Base-by-base conservation (phyloP, 2,329 filamentous ascomycete species). In the Calonectria multiphialidica region DNA sequence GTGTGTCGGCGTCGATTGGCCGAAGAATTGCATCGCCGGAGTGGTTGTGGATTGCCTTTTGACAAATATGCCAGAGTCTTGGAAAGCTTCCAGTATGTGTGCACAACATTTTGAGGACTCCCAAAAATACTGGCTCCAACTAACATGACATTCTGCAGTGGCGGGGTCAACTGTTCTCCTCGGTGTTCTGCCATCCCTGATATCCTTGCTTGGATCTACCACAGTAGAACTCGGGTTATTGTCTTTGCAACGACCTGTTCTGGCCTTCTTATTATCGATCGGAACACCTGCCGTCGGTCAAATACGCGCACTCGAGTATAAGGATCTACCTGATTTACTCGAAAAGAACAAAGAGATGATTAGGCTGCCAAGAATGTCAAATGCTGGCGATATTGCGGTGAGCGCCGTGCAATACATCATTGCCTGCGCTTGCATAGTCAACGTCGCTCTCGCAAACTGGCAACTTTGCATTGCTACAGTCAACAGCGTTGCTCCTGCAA, bases 381-480 rank as follows among this genome's bases (percentile, higher is more conserved):
- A 30, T 30, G 9, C 15, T 9, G 44, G 25, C 7, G 57, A 37
- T 16, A 62, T 62, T 28, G 23, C 40, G 13, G 18, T 18, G 3
- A 62, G 57, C 28, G 57, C 57, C 2, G 2, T 45, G 9, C 57
- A 62, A 37, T 62, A 62, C 13, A 62, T 45, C 13, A 33, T 62
- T 13, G 57, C 40, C 21, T 21, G 23, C n/a, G 57, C 37, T 12
- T 62, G 57, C 16, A 28, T 62, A 5, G 37, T 18, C 35, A 62
- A 62, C 9, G 57, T 62, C 42, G 57, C 57, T 21, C 57, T 62
- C 15, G 37, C 37, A 62, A 62, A 62, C 40, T 62, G 57, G 57
- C 57, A 62, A 23, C 57, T 62, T 3, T 62, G 57, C 40, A 45
- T 62, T 13, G 57, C 57, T 5, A 62, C 57, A 33, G 57, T 62